Base-by-base conservation (phyloP, 2,329 filamentous ascomycete genomes). In the Colletotrichum lupini region DNA sequence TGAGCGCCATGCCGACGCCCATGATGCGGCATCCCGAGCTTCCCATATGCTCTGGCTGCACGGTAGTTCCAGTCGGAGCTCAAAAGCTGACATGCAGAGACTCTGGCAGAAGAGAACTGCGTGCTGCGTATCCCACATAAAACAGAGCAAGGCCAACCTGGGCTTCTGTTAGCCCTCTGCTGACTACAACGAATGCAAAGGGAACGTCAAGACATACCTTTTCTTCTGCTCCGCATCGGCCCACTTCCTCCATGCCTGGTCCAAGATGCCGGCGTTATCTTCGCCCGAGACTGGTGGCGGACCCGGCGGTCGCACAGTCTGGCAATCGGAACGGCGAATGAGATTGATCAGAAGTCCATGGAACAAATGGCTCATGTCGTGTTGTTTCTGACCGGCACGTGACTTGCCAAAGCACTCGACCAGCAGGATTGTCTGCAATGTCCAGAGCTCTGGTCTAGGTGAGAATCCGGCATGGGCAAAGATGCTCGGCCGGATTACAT, bases 61-160 rank as follows among this genome's bases (percentile, higher is more conserved):
- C 0, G 90, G 90, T 2, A 92, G 78, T 2, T 85, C 83, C 0
- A 89, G 85, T 0, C 89, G 85, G 1, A 92, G 83, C 76, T 92
- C 90, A 62, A 92, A 92, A 0, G 90, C 88, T 1, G 89, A 92
- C 90, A 92, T 92, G 79, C 90, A 92, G 0, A 92, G 84, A 5
- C 88, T 91, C 77, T 92, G 90, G n/a, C 89, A 91, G 78, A 92
- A 92, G 0, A 92, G 82, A 0, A 92, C 89, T 0, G 90, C 90
- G 73, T 92, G 90, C 67, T 92, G 90, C 0, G 89, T 91, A 75
- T 92, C 90, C 90, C 90, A 92, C 83, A 92, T 88, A 77, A 92
- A 92, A 77, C 89, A 92, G 5, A 91, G 82, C 52, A 91, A 84
- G 0, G 89, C 88, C 0, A 90, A 80, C 65, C 85, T 86, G 35